Evolutionary conservation across 495 filamentous ascomycete species (phyloP).

Genomic region (Schizothecium vesticola): DNA sequence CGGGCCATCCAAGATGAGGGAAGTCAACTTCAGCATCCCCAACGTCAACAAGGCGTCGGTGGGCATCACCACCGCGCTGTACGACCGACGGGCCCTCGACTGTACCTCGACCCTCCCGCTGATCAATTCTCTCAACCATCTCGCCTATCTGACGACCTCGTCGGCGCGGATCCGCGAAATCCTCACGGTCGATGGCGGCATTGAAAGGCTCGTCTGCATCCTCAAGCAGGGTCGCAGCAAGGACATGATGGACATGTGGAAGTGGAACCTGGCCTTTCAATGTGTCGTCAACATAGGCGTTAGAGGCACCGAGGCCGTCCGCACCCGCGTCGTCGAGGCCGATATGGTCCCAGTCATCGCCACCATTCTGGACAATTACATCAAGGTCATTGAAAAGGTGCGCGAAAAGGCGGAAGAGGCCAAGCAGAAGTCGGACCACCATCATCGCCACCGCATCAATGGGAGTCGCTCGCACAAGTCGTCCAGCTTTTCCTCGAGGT

Average conservation of each 20-base stretch:
- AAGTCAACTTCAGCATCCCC: constrained; percentile 99
- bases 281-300: constrained; percentile 99
- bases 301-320: constrained; percentile 84
- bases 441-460: constrained; percentile 41
- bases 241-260: constrained; percentile 99
- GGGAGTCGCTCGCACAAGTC: constrained; percentile 42
- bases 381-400: constrained; percentile 87
- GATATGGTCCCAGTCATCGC: constrained; percentile 99
- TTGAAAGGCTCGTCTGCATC: constrained; percentile 93
- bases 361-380: constrained; percentile 98
- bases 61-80: constrained; percentile 96
- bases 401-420: constrained; percentile 74
- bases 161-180: constrained; percentile 97
- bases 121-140: constrained; percentile 97
- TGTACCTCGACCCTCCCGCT: constrained; percentile 96
- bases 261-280: constrained; percentile 98
- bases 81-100: constrained; percentile 93
- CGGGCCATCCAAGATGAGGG: constrained; percentile 67
- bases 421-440: constrained; percentile 44
- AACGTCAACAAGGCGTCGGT: constrained; percentile 99
- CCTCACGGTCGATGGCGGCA: constrained; percentile 94
- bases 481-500: constrained; percentile 44
- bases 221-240: constrained; percentile 93
- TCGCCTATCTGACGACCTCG: constrained; percentile 97
- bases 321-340: constrained; percentile 93